Percentiles rank a stretch among this genome's conserved stretches.
These are phyloP conservation scores for Pythium rishiriense DNA, from an alignment of 352 stramenopile genomes.

Conservation along the genomic window DNA sequence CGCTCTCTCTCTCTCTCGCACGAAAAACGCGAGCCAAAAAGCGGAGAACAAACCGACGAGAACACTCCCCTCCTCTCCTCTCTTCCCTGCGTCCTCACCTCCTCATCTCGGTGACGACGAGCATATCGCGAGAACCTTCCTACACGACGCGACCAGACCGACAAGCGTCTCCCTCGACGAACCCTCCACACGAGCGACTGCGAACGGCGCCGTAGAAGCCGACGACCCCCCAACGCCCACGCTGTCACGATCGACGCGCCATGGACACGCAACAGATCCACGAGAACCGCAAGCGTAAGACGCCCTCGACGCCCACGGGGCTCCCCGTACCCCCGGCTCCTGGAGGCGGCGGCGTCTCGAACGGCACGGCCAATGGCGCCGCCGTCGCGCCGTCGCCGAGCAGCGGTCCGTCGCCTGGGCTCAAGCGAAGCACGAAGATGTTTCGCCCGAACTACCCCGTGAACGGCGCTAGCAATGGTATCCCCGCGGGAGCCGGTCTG, in stretches of 20 bases:
- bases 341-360: no score
- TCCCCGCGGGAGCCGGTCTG: constrained; percentile 1
- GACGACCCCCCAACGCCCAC: not conserved
- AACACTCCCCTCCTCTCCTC: no score
- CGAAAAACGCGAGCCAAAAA: constrained; percentile 16
- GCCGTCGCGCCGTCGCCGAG: constrained; percentile 6
- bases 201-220: not conserved
- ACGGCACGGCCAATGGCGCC: constrained; percentile 8
- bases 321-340: constrained; percentile 10
- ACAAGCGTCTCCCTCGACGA: constrained; percentile 3
- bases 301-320: constrained; percentile 44
- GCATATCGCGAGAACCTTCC: not conserved
- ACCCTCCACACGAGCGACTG: constrained; percentile 8
- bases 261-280: constrained; percentile 26
- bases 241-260: not conserved
- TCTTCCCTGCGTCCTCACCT: not conserved
- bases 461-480: constrained; percentile 21
- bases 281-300: constrained; percentile 77
- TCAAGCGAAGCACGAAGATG: constrained; percentile 31
- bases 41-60: not conserved
- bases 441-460: constrained; percentile 27
- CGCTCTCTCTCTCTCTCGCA: constrained; percentile 12
- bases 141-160: not conserved
- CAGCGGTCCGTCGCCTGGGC: constrained; percentile 19
- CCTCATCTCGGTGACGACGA: not conserved